Evolutionary conservation across 495 filamentous ascomycete genomes (phyloP).

Genomic region (Podospora pseudoanserina): DNA sequence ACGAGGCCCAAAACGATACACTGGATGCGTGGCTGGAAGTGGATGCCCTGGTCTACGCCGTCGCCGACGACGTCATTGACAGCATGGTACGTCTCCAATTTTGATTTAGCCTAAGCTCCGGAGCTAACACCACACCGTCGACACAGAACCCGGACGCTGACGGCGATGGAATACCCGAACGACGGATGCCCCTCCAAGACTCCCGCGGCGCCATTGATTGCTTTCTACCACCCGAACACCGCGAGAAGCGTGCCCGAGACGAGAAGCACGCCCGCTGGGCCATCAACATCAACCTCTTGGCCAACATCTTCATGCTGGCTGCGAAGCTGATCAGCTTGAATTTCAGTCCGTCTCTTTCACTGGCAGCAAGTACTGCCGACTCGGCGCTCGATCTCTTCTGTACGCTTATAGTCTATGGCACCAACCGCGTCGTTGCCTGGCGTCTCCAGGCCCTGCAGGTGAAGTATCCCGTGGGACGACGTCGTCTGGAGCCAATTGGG

Average conservation of each 20-base stretch:
- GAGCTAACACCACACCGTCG: background rate
- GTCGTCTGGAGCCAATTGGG: conserved; percentile 47
- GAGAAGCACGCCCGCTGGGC: conserved; percentile 46
- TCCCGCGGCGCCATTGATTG: conserved; percentile 39
- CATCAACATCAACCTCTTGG: conserved; percentile 51
- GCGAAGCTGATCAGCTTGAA: conserved; percentile 40
- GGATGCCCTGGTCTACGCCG: conserved; percentile 45
- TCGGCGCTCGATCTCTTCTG: conserved; percentile 49
- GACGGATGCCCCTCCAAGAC: conserved; percentile 37
- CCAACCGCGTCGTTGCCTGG: conserved; percentile 45
- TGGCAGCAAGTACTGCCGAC: conserved; percentile 46
- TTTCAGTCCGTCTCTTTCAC: conserved; percentile 44
- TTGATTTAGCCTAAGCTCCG: background rate
- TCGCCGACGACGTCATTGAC: conserved; percentile 53
- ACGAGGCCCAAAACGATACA: conserved; percentile 47
- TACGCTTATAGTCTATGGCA: conserved; percentile 47
- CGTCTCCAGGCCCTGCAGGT: conserved; percentile 35
- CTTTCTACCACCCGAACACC: conserved; percentile 49
- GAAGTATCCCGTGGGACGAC: conserved; percentile 46
- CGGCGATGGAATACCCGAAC: conserved; percentile 45
- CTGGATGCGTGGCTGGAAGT: conserved; percentile 53
- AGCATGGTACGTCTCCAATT: conserved; percentile 31
- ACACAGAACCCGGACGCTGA: conserved; percentile 44
- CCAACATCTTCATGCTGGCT: conserved; percentile 44
- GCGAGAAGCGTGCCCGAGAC: conserved; percentile 38